A percentile compares a stretch with the other conserved stretches of the same genome.
phyloP scores from a whole-genome alignment of 2,329 filamentous ascomycete species.

The Microdochium paspali region DNA sequence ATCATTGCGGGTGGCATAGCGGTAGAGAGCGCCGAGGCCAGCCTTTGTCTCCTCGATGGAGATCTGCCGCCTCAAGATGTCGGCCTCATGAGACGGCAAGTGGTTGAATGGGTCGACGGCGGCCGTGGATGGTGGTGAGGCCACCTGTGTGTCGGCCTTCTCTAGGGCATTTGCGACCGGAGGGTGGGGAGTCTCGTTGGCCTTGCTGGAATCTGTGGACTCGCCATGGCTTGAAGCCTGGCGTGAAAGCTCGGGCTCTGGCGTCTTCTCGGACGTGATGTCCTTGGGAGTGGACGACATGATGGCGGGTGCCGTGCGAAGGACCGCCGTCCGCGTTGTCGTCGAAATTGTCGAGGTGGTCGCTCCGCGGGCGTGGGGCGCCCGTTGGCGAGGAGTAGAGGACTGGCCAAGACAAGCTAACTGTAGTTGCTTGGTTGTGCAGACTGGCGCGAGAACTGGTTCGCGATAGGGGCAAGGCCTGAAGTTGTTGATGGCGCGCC shows the following conservation, averaged over 20 bases:
- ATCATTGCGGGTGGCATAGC: slow-evolving; percentile 61
- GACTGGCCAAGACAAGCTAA: too few species aligned
- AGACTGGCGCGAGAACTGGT: too few species aligned
- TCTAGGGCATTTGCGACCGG: slow-evolving; percentile 13
- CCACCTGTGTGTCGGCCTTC: slow-evolving; percentile 34
- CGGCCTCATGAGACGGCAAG: slow-evolving; percentile 55
- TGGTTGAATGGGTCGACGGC: slow-evolving; percentile 50
- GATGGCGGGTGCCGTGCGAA: not conserved
- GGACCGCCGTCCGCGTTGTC: not conserved
- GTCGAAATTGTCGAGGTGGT: not conserved
- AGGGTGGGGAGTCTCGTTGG: slow-evolving; percentile 8
- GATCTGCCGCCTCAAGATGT: slow-evolving; percentile 60
- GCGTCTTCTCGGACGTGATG: slow-evolving; percentile 15
- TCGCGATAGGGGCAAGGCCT: too few species aligned
- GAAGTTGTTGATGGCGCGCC: too few species aligned
- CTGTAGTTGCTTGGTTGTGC: too few species aligned
- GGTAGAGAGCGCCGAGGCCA: slow-evolving; percentile 55
- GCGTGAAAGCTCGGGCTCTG: slow-evolving; percentile 13
- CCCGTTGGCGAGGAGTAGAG: not conserved
- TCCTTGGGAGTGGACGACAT: slow-evolving; percentile 15
- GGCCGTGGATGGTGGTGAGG: slow-evolving; percentile 24
- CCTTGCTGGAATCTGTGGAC: slow-evolving; percentile 17
- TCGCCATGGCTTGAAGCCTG: slow-evolving; percentile 24
- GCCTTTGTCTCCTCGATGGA: slow-evolving; percentile 54
- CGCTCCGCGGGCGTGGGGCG: not conserved